These are phyloP conservation scores for Rutstroemia sp. DNA, from an alignment of 2,329 filamentous ascomycete genomes.

Conservation along the genomic window DNA sequence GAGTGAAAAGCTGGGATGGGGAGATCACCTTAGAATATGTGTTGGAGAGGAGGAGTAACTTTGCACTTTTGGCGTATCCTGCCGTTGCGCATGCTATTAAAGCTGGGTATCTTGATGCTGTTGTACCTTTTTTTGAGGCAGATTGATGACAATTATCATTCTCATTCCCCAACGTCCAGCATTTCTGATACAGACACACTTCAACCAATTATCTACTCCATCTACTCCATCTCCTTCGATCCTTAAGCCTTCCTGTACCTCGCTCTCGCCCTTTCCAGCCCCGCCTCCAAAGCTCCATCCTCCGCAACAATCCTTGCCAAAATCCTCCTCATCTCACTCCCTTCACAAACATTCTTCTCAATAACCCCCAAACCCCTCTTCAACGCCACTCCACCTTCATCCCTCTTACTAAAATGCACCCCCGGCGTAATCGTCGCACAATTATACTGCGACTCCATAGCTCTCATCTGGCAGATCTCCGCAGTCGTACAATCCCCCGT, in stretches of 20 bases:
- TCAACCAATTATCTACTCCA: too few species aligned
- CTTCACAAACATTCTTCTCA: constrained; percentile 8
- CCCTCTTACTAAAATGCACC: constrained; percentile 10
- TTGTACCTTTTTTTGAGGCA: not conserved
- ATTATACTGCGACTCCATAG: constrained; percentile 44
- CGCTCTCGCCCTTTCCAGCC: not conserved
- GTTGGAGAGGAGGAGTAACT: constrained; percentile 5
- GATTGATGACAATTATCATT: not conserved
- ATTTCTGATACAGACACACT: not conserved
- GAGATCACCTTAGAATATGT: constrained; percentile 5
- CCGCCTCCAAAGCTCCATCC: constrained; percentile 8
- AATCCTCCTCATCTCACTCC: constrained; percentile 3
- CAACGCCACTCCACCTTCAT: not conserved
- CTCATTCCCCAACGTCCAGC: not conserved
- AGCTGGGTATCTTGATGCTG: not conserved
- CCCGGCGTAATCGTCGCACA: constrained; percentile 14
- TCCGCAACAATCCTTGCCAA: constrained; percentile 5
- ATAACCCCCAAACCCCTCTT: not conserved
- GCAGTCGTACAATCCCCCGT: constrained; percentile 34
- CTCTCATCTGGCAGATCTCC: constrained; percentile 47
- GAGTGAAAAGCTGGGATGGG: not conserved
- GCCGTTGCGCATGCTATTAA: not conserved
- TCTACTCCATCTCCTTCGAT: too few species aligned
- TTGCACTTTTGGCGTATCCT: constrained; percentile 2
- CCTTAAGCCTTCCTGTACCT: constrained; percentile 1